Base-by-base conservation (phyloP, 306 rosid genomes). In the Gillenia trifoliata region DNA sequence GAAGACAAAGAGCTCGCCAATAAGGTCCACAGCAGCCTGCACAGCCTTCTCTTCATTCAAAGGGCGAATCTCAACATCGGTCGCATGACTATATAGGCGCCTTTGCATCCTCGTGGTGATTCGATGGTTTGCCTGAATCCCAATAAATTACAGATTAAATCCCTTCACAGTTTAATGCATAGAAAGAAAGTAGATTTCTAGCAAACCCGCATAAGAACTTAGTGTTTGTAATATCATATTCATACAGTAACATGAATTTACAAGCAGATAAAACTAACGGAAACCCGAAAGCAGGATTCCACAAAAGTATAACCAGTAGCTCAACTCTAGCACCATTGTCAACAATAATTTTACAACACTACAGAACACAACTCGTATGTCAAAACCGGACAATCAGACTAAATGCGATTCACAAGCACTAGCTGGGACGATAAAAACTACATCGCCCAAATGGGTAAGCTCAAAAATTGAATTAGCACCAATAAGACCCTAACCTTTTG, bases 41-140 rank as follows among this genome's bases (percentile, higher is more conserved):
- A 94, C 90, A 7, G 98, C 98, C 73, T 90, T 94, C 57, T 94
- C 98, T 82, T 94, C 97, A 38, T 94, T 85, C 84, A 94, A 72
- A 41, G 98, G 98, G 22, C 96, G 97, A 81, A 94, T 89, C 76
- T 83, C 91, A 25, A 88, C 96, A 74, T 91, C 89, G 0, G 96
- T 91, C 56, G 96, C 94, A 64, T 87, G 97, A 28, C 97, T 81
- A 30, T 94, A 91, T 75, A 94, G 86, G 55, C 91, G 86, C 71
- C 98, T 80, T 82, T 94, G 98, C 91, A 91, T 87, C 71, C 78
- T 79, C 15, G 97, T 94, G 3, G 97, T 80, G 61, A 89, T 55
- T 70, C 86, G 86, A 81, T 94, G 97, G 66, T 94, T 91, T 31
- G 73, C 40, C 98, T 93, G 89, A 62, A 74, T 71, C 22, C 22